phyloP scores from a whole-genome alignment of 805 yeast species.

The Clavispora asparagi region DNA sequence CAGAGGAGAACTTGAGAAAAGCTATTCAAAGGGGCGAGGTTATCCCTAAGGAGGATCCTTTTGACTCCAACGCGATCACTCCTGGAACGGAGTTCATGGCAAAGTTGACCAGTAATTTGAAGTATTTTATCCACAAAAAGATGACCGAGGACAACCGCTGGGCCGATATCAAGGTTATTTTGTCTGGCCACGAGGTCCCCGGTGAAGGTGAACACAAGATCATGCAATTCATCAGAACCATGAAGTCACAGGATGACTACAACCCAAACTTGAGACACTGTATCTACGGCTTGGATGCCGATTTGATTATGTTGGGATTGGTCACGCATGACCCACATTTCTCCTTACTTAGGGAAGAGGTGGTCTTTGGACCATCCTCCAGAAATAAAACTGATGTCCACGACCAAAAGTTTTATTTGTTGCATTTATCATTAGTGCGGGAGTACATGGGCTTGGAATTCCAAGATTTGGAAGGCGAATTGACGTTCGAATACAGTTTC shows the following conservation, averaged over 20 bases:
- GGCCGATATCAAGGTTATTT: constrained; percentile 70
- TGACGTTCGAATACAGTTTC: constrained; percentile 71
- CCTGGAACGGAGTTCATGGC: constrained; percentile 98
- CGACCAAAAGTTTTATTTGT: constrained; percentile 73
- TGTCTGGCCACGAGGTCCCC: constrained; percentile 94
- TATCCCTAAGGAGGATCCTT: constrained; percentile 77
- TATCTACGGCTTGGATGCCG: constrained; percentile 94
- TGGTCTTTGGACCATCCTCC: constrained; percentile 65
- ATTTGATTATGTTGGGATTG: constrained; percentile 87
- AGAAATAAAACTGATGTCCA: constrained; percentile 43
- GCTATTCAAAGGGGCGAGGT: constrained; percentile 71
- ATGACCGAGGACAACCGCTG: constrained; percentile 82
- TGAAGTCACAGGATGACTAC: constrained; percentile 68
- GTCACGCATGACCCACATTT: constrained; percentile 95
- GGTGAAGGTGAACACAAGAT: constrained; percentile 99
- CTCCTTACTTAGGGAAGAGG: constrained; percentile 92
- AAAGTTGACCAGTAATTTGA: constrained; percentile 71
- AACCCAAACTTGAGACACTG: constrained; percentile 86
- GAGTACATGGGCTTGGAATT: constrained; percentile 90
- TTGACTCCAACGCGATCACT: constrained; percentile 88
- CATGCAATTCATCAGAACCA: constrained; percentile 82
- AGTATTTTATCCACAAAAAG: constrained; percentile 84
- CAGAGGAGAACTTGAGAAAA: constrained; percentile 70
- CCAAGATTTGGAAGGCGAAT: constrained; percentile 55
- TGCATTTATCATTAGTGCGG: constrained; percentile 83